phyloP scores from a whole-genome alignment of 768 basidiomycete species.

The Fomitopsis serialis region DNA sequence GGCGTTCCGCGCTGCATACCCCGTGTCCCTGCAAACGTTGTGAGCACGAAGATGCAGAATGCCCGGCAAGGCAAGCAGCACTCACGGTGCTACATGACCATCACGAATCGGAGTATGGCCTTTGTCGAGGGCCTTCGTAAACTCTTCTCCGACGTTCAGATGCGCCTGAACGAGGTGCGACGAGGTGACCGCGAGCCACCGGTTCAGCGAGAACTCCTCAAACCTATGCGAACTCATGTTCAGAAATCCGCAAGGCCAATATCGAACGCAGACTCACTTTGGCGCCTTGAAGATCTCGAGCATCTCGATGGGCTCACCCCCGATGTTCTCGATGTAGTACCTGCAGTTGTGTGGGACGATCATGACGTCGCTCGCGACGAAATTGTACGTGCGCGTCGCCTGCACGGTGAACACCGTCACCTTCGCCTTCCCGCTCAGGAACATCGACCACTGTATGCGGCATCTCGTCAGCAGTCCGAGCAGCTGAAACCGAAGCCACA shows the following conservation, averaged over 20 bases:
- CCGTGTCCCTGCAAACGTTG: too few species aligned
- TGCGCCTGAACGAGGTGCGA: conserved; percentile 56
- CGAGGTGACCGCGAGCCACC: conserved; percentile 59
- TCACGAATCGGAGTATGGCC: not conserved
- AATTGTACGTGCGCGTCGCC: conserved; percentile 57
- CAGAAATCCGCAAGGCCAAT: not conserved
- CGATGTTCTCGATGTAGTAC: conserved; percentile 39
- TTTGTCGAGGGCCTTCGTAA: conserved; percentile 35
- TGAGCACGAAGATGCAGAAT: too few species aligned
- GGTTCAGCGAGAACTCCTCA: conserved; percentile 28
- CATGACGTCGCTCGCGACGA: not conserved
- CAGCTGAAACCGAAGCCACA: too few species aligned
- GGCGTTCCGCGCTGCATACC: too few species aligned
- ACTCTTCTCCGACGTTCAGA: conserved; percentile 46
- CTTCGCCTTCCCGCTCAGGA: conserved; percentile 36
- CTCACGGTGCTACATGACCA: too few species aligned
- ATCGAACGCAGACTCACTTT: conserved; percentile 6
- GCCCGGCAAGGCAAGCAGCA: too few species aligned
- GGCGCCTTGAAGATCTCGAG: conserved; percentile 35
- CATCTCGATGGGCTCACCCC: conserved; percentile 31
- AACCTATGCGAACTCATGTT: conserved; percentile 22
- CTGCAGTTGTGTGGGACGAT: conserved; percentile 1
- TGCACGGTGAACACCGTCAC: conserved; percentile 52
- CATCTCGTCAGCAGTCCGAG: too few species aligned
- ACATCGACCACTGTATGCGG: not conserved